A percentile compares a stretch with the other conserved stretches of the same genome.
phyloP scores from a whole-genome alignment of 768 basidiomycete genomes.

The Pulveroboletus sp. region DNA sequence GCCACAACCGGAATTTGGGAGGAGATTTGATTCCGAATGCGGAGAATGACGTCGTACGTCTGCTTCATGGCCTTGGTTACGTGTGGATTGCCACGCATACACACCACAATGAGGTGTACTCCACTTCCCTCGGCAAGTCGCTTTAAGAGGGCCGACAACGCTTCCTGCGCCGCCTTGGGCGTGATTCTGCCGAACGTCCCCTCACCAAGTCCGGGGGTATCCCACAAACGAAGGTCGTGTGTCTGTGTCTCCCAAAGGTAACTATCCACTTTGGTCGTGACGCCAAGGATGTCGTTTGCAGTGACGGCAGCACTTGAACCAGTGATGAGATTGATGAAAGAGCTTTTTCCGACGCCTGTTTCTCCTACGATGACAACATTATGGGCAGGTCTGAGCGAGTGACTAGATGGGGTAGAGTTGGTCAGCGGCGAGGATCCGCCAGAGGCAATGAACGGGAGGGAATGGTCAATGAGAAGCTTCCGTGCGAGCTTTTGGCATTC shows the following conservation, averaged over 20 bases:
- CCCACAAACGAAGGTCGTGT: conserved; percentile 21
- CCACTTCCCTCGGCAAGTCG: conserved; percentile 19
- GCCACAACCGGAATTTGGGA: conserved; percentile 20
- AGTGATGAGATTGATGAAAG: too few relatives aligned
- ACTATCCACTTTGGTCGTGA: conserved; percentile 3
- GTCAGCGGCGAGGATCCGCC: too few relatives aligned
- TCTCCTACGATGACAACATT: conserved; percentile 15
- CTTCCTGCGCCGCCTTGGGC: conserved; percentile 17
- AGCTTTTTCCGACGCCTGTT: too few relatives aligned
- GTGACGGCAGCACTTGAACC: too few relatives aligned
- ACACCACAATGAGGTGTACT: conserved; percentile 22
- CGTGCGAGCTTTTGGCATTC: conserved; percentile 20
- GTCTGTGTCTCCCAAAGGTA: conserved; percentile 20
- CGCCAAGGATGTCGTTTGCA: too few relatives aligned
- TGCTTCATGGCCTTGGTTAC: conserved; percentile 21
- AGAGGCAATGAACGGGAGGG: conserved; percentile 18
- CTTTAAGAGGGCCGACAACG: conserved; percentile 15
- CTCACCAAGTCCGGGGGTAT: conserved; percentile 22
- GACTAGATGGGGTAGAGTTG: too few relatives aligned
- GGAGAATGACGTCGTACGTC: conserved; percentile 14
- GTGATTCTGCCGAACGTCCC: conserved; percentile 12
- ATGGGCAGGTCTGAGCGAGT: too few relatives aligned
- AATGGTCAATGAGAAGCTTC: conserved; percentile 17
- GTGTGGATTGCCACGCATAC: conserved; percentile 18
- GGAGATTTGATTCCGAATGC: conserved; percentile 19